phyloP scores from a whole-genome alignment of 176 grass and related monocot species.

The Oryza brachyantha region DNA sequence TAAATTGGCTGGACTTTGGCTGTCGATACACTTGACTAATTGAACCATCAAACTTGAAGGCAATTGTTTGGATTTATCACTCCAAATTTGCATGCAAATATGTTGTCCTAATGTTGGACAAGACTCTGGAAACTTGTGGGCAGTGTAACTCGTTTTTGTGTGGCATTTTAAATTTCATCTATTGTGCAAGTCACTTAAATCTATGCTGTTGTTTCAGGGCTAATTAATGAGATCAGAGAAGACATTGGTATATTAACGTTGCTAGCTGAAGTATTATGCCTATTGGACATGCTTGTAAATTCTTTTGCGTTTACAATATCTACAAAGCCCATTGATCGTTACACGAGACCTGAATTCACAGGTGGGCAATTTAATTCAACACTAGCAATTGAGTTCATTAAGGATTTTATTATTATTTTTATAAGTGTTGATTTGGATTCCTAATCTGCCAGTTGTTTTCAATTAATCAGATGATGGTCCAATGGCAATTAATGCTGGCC shows the following conservation, averaged over 20 bases:
- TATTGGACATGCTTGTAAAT: constrained; percentile 96
- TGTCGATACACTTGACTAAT: constrained; percentile 2
- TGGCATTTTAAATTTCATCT: constrained; percentile 1
- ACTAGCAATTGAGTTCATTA: constrained; percentile 2
- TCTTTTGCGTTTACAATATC: constrained; percentile 94
- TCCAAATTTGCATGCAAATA: too few species aligned
- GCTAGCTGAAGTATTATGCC: constrained; percentile 86
- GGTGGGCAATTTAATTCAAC: constrained; percentile 29
- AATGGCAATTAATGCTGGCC: constrained; percentile 88
- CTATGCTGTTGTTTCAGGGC: constrained; percentile 43
- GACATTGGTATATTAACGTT: constrained; percentile 70
- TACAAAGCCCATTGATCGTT: constrained; percentile 74
- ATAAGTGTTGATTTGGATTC: not conserved
- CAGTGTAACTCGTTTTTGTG: constrained; percentile 10
- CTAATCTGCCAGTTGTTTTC: constrained; percentile 21
- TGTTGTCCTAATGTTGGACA: too few species aligned
- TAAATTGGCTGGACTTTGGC: not conserved
- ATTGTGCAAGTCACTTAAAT: constrained; percentile 20
- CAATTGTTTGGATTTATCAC: not conserved
- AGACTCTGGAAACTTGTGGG: not conserved
- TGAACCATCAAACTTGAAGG: constrained; percentile 5
- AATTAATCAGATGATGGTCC: constrained; percentile 74
- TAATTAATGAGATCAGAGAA: constrained; percentile 79
- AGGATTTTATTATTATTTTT: not conserved
- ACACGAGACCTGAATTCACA: constrained; percentile 87